Evolutionary conservation across 108 stramenopile genomes (phyloP), one percentile per base, ranked within the genome.

Genomic region (Cylindrotheca fusiformis): DNA sequence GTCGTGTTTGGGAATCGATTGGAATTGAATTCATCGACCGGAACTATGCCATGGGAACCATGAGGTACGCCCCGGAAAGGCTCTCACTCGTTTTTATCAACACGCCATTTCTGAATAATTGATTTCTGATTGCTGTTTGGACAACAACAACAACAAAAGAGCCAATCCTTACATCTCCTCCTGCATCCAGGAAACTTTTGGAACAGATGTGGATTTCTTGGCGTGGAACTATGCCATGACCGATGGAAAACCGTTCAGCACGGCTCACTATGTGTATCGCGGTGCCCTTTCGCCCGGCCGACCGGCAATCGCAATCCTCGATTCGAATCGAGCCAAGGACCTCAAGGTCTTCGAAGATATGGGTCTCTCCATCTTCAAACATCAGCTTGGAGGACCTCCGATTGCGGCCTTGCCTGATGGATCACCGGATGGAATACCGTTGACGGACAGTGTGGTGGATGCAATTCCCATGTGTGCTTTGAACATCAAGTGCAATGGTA

Each of bases 11-110:
- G 57, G 72, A 21, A 23, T 55, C 82, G 18, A 50, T 85, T 19
- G 89, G 86, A 10, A 76, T 91, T 65, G 63, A 78, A 28, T 83
- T 91, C 60, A 55, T 67, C 24, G 82, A 74, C 12, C 74, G 80
- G n/a, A 87, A 85, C 65, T 85, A 85, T 60, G 89, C 80, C 52
- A 84, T 84, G 85, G 89, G 89, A 24, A 80, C 79, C 27, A 83
- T 78, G 10, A 29, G 51, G 5, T 81, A 76, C 1, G 82, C 55
- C 12, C 73, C 75, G 0, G 79, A 79, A 58, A 41, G 10, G 36
- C 6, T 41, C 14, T 41, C 10, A 10, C 10, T 14, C 36, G 14
- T 41, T 41, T 41, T 41, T 14, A 6, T 41, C 36, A 41, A 10
- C 36, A 41, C 14, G 6, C 36, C 36, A 10, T 41, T 14, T 41